Evolutionary conservation across 2,329 filamentous ascomycete species (phyloP).

Genomic region (Colletotrichum incanum): DNA sequence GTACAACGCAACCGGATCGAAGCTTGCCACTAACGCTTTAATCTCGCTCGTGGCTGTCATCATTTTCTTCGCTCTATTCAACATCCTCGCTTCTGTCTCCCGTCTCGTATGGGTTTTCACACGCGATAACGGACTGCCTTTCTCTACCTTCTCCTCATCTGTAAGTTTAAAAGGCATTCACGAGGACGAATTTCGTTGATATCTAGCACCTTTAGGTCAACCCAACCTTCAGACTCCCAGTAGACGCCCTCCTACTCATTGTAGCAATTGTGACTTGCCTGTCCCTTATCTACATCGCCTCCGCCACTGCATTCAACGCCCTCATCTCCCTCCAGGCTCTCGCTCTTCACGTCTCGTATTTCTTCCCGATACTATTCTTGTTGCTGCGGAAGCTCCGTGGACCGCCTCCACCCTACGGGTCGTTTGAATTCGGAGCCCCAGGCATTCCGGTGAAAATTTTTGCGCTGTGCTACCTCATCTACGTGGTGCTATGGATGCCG

Average conservation of each 20-base stretch:
- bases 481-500: constrained; percentile 25
- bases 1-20: constrained; percentile 5
- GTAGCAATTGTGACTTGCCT: not conserved
- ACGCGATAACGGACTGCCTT: not conserved
- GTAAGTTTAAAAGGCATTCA: not conserved
- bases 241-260: not conserved
- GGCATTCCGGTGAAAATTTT: constrained; percentile 11
- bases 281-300: not conserved
- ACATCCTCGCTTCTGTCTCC: constrained; percentile 9
- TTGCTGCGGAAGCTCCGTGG: constrained; percentile 5
- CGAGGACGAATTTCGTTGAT: too few species aligned
- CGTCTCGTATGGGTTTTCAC: constrained; percentile 6
- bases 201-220: not conserved
- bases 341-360: constrained; percentile 2
- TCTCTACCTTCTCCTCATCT: not conserved
- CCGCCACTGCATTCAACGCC: constrained; percentile 3
- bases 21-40: not conserved
- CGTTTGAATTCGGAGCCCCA: not conserved
- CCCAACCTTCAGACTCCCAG: constrained; percentile 3
- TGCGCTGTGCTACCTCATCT: constrained; percentile 5
- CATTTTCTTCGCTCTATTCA: constrained; percentile 8
- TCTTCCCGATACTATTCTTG: constrained; percentile 8
- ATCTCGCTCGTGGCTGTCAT: not conserved
- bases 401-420: constrained; percentile 1
- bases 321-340: constrained; percentile 7